Evolutionary conservation across 1,284 basidiomycete genomes (phyloP), one percentile per base, ranked within the genome.

Genomic region (Filobasidium uniguttulatum): DNA sequence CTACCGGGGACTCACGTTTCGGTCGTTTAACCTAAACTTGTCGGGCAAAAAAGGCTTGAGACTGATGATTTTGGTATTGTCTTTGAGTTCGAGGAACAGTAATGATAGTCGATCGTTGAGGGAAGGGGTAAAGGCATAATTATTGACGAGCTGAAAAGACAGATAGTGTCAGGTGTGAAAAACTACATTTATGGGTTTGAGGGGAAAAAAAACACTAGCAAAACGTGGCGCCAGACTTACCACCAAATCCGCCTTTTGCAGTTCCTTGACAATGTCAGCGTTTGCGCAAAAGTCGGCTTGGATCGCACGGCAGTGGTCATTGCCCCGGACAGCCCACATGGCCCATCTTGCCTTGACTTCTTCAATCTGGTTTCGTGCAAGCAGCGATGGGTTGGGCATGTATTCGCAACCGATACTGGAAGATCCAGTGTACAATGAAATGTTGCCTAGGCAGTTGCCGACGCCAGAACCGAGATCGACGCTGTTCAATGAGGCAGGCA

Each of bases 391-490:
- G 2, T 71, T 65, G 1, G 67, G 63, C 60, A 77, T 71, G 52
- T 72, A 70, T 56, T 77, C 76, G 53, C 73, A 72, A 8, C 75
- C 76, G 55, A 71, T 74, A 19, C 62, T 63, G 22, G 36, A 35
- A 2, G 10, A 31, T n/a, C 33, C 37, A 3, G 31, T 23, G 48
- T 40, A 14, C 14, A 77, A 58, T 1, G 73, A 70, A 1, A 71
- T 70, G 56, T 77, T 75, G 1, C 77, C 62, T 3, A 75, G 65
- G 34, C 75, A 71, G 55, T 77, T 77, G 25, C 74, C 74, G 0
- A 78, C 75, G 1, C 76, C 76, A 2, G 69, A 72, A 0, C 76
- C 76, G 12, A 78, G 67, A 57, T 78, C 76, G 22, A 77, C 67
- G 34, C 63, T 65, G 53, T 54, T 71, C 69, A 38, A 67, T 7